Base-by-base conservation (phyloP, 306 rosid species). In the Ormosia semicastrata region DNA sequence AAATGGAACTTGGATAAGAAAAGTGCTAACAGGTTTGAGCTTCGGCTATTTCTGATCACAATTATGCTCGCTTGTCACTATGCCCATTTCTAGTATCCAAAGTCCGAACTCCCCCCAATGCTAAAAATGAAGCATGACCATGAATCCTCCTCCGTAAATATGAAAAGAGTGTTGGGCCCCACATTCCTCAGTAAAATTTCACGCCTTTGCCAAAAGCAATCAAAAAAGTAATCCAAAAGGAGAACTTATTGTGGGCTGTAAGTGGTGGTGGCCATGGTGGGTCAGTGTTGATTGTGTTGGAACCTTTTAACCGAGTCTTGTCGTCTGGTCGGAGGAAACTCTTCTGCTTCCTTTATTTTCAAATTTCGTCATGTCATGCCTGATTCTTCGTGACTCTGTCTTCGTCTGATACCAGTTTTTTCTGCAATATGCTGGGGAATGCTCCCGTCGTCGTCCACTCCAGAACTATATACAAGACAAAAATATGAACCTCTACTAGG, bases 251-350 rank as follows among this genome's bases (percentile, higher is more conserved):
- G 88, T 77, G 87, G 76, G 71, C 79, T 57, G 77, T 74, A 40
- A 76, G 88, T 89, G 91, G 93, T 83, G 92, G 93, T 90, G 89
- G 91, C 89, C 67, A 75, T 82, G 91, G 92, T 90, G 91, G 95
- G 90, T 63, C 87, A 79, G 33, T 17, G 33, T 86, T 88, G 93
- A 91, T 88, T 91, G 89, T 67, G 92, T 88, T 76, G 71, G 86
- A 71, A 43, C 81, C 82, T 89, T 87, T 89, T 84, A 73, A 79
- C 86, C 84, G 76, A 81, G 90, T 77, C 32, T 74, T 94, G 98
- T 94, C 98, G 87, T 73, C 30, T 75, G 89, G 98, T 94, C 95
- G 95, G 95, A 73, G 76, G 78, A 72, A 83, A 66, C 88, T 70
- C 75, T 67, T 78, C 76, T 63, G 56, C 76, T 86, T 63, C 40